Base-by-base conservation (phyloP, 2,329 filamentous ascomycete species). In the Stenocarpella maydis region DNA sequence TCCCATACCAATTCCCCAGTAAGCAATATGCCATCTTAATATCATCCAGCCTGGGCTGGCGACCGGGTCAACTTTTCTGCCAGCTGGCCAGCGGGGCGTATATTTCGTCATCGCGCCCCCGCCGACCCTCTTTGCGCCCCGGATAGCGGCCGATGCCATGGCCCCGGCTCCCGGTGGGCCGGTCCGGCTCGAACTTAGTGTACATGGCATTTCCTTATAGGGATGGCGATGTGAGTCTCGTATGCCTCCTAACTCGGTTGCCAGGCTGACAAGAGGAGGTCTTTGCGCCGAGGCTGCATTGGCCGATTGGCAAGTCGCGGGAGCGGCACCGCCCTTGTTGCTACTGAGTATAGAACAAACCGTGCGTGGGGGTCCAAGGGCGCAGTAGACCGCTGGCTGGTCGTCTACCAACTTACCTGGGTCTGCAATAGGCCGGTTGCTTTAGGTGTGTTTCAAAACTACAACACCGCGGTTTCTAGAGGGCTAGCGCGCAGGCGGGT, bases 51-150 rank as follows among this genome's bases (percentile, higher is more conserved):
- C 43, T 47, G 47, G 55, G 34, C 5, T 45, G 47, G 17, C 43
- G 52, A 28, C 45, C 61, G 41, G 39, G 50, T 66, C 61, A 45
- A 26, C 24, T 55, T 34, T 37, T 28, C 15, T 15, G 31, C 2
- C 49, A 17, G 31, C 9, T 26, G 37, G 31, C n/a, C n/a, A n/a
- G 64, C 67, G 65, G 68, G 45, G 65, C 21, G 47, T 17, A 26
- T n/a, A 61, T 71, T 65, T 65, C 69, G 69, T 71, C 69, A 71
- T 71, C 24, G 19, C 65, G 58, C 58, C 39, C 41, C 43, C 41
- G 55, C 45, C 28, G 55, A 61, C 41, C 50, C 55, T 37, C 21
- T 37, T 19, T 50, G 58, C 43, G 19, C 24, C 31, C 53, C 60
- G 53, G 65, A 65, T 68, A 26, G 41, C 50, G 50, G 37, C 69